These are phyloP conservation scores for Leptographium wingfieldii DNA, from an alignment of 2,329 filamentous ascomycete species.

Conservation along the genomic window DNA sequence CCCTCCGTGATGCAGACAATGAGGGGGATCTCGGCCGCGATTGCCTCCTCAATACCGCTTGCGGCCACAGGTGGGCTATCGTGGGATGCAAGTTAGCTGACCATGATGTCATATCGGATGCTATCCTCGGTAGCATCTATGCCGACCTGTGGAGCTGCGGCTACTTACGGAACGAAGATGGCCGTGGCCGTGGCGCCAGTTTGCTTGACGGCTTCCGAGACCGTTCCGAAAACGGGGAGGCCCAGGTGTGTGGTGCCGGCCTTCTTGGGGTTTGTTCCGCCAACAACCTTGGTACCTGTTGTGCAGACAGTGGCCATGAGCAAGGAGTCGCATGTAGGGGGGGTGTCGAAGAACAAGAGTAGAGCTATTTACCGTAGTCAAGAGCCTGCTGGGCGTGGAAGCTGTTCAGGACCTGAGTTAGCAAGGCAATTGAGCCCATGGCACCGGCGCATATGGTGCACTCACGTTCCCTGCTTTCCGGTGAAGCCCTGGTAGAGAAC, in stretches of 20 bases:
- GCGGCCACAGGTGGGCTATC: constrained; percentile 77
- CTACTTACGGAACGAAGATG: constrained; percentile 81
- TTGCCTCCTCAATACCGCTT: constrained; percentile 91
- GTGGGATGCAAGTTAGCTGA: neutral
- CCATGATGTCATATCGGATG: neutral
- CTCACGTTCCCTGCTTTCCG: constrained; percentile 88
- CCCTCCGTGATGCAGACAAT: constrained; percentile 98
- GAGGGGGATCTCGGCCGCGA: constrained; percentile 83
- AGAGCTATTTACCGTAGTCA: constrained; percentile 79
- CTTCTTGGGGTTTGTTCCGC: constrained; percentile 98
- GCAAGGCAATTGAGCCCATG: neutral
- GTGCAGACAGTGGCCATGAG: neutral
- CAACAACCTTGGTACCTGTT: constrained; percentile 87
- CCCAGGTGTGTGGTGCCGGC: constrained; percentile 81
- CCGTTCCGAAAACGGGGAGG: constrained; percentile 84
- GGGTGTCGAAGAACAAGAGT: neutral
- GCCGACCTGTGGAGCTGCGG: neutral
- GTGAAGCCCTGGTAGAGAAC: constrained; percentile 97
- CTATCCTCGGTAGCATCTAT: neutral
- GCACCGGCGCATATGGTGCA: constrained; percentile 27
- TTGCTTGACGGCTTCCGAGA: constrained; percentile 77
- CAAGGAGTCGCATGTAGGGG: neutral
- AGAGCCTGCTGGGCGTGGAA: constrained; percentile 98
- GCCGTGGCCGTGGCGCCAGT: constrained; percentile 85
- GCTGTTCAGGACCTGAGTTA: constrained; percentile 31